Percentiles rank a stretch among this genome's conserved stretches.
These are phyloP conservation scores for rapeseed (Brassica napus) DNA, from an alignment of 345 rosid genomes.

Conservation along the genomic window Da-Ae NC_063447.1:12568501-12569000, in stretches of 20 bases:
- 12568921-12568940: conserved; percentile 21
- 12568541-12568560: not conserved
- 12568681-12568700: not conserved
- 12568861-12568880: conserved; percentile 33
- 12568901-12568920: conserved; percentile 39
- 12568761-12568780: not conserved
- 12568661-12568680: not conserved
- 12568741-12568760: not conserved
- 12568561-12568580: not conserved
- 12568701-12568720: not conserved
- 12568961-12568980: conserved; percentile 37
- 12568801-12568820: conserved; percentile 5
- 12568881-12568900: conserved; percentile 34
- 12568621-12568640: not conserved
- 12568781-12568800: not conserved
- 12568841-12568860: conserved; percentile 32
- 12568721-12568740: not conserved
- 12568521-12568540: not conserved
- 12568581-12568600: not conserved
- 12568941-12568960: not conserved
- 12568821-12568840: conserved; percentile 30
- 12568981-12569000: conserved; percentile 26
- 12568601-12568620: not conserved
- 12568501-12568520: not conserved
- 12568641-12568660: not conserved